Conservation (phyloP, 257 asterid genomes). For the Osmanthus fragrans region DNA sequence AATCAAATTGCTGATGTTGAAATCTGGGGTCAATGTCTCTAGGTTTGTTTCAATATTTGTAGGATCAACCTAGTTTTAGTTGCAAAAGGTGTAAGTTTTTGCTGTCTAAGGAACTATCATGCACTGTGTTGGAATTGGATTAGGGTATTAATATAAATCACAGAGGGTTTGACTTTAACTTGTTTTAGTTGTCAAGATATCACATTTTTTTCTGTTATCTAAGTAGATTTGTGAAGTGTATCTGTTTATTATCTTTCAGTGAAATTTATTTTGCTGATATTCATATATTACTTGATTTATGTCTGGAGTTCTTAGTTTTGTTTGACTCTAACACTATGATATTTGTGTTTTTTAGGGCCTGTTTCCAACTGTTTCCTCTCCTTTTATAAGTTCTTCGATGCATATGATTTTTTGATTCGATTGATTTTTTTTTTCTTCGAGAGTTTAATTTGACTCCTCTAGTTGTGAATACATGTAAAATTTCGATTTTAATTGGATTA, state of each 20-base stretch:
- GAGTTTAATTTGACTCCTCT: conserved; percentile 1
- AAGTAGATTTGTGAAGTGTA: conserved; percentile 20
- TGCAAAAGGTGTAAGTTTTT: not conserved
- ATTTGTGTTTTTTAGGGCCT: not conserved
- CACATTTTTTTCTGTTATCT: conserved; percentile 20
- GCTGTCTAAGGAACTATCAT: conserved; percentile 8
- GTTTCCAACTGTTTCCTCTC: not conserved
- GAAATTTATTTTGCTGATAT: not conserved
- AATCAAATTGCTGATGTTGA: conserved; percentile 1
- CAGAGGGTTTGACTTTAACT: not conserved
- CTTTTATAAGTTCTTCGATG: not conserved
- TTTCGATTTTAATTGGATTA: conserved; percentile 11
- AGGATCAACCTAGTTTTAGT: conserved; percentile 17
- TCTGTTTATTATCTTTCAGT: conserved; percentile 4
- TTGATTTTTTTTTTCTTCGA: conserved; percentile 2
- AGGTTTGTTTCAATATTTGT: conserved; percentile 8
- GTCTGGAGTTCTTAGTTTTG: conserved; percentile 8
- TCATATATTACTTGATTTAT: conserved; percentile 12
- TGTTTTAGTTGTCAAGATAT: conserved; percentile 14
- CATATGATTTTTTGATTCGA: not conserved
- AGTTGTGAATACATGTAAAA: conserved; percentile 2
- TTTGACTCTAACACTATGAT: not conserved
- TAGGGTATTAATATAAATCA: not conserved
- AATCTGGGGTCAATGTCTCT: conserved; percentile 19
- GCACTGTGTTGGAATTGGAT: conserved; percentile 4